These are phyloP conservation scores for Ceratocystis cacaofunesta DNA, from an alignment of 2,329 filamentous ascomycete species.

Conservation along the genomic window DNA sequence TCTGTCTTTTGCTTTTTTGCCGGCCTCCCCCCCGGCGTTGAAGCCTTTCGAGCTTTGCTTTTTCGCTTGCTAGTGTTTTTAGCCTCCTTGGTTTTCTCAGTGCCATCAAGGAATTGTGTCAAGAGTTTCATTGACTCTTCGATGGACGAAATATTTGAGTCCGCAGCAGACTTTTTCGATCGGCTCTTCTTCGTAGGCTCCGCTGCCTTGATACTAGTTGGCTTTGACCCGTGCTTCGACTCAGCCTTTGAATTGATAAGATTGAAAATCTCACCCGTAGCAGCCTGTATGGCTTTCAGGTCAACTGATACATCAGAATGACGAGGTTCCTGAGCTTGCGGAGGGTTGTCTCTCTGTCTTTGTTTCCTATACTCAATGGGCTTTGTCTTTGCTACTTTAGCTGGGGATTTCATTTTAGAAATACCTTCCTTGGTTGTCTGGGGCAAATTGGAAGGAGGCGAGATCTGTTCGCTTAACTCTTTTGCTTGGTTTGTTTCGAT, in stretches of 20 bases:
- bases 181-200: not conserved
- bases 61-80: not conserved
- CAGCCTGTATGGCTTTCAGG: not conserved
- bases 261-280: not conserved
- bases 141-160: not conserved
- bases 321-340: too few species aligned
- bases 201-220: not conserved
- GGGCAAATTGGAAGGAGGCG: not conserved
- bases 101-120: not conserved
- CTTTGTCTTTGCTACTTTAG: not conserved
- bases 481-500: not conserved
- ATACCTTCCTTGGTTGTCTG: not conserved
- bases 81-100: not conserved
- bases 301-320: not conserved
- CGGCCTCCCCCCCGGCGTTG: not conserved
- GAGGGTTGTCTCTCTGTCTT: not conserved
- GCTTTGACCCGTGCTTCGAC: not conserved
- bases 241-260: not conserved
- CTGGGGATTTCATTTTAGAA: not conserved
- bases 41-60: not conserved
- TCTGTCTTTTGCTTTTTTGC: conserved; percentile 9
- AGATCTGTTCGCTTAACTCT: too few species aligned
- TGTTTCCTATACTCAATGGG: not conserved
- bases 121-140: not conserved
- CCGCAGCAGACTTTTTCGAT: not conserved